These are phyloP conservation scores for Nothopassalora personata DNA, from an alignment of 2,329 filamentous ascomycete species.

Conservation along the genomic window DNA sequence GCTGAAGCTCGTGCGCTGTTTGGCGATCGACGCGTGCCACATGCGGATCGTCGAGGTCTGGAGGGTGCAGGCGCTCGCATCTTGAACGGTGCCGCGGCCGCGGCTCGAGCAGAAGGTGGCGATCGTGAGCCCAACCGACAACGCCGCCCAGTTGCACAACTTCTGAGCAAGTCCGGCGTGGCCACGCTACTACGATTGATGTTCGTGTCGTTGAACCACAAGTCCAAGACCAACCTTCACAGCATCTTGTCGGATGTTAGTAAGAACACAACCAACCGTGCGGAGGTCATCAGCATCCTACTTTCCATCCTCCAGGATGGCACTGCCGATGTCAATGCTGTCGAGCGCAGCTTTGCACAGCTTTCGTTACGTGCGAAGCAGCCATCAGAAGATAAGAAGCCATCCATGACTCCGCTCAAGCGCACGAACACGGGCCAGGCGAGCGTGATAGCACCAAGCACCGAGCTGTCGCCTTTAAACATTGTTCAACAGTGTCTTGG, in stretches of 20 bases:
- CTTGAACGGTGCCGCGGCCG: constrained; percentile 25
- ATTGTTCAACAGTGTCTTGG: constrained; percentile 93
- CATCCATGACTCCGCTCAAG: constrained; percentile 59
- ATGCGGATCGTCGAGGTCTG: constrained; percentile 12
- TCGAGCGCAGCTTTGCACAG: constrained; percentile 92
- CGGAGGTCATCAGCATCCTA: constrained; percentile 87
- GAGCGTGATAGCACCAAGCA: constrained; percentile 42
- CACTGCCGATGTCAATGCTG: constrained; percentile 83
- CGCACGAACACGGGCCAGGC: constrained; percentile 61
- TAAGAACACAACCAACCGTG: constrained; percentile 91
- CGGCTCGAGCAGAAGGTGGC: constrained; percentile 20
- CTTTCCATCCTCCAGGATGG: constrained; percentile 94
- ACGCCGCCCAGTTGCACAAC: constrained; percentile 81
- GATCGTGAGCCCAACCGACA: constrained; percentile 44
- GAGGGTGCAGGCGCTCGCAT: constrained; percentile 16
- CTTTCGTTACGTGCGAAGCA: constrained; percentile 87
- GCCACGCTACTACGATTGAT: constrained; percentile 96
- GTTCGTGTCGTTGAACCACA: constrained; percentile 91
- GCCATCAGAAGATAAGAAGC: constrained; percentile 11
- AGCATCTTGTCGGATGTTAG: constrained; percentile 86
- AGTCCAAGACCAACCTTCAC: constrained; percentile 76
- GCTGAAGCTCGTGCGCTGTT: constrained; percentile 75
- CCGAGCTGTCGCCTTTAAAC: constrained; percentile 87
- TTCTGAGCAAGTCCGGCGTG: constrained; percentile 92
- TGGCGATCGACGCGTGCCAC: constrained; percentile 38